Percentiles rank a stretch among this genome's conserved stretches.
phyloP scores from a whole-genome alignment of 441 rosid genomes.

The Viola pubescens region DNA sequence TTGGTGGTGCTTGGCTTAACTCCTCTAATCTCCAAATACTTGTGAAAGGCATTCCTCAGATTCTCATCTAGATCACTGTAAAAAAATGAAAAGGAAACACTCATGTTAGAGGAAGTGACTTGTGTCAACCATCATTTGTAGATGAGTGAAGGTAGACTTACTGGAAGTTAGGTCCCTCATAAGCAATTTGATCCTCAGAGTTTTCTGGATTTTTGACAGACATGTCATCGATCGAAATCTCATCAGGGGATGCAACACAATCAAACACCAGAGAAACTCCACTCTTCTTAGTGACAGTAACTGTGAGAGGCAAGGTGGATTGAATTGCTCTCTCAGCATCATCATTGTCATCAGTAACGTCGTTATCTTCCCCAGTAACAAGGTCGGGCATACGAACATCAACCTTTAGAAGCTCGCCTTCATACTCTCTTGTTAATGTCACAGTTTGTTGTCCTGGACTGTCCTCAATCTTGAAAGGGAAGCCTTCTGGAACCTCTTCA shows the following conservation, averaged over 20 bases:
- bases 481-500: constrained; percentile 49
- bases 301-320: constrained; percentile 55
- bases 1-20: constrained; percentile 64
- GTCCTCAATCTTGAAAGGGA: constrained; percentile 73
- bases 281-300: constrained; percentile 54
- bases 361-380: constrained; percentile 49
- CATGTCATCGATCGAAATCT: constrained; percentile 53
- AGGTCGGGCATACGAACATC: constrained; percentile 85
- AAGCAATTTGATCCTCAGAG: constrained; percentile 45
- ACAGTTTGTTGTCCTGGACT: constrained; percentile 49
- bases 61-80: constrained; percentile 72
- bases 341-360: constrained; percentile 27
- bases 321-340: constrained; percentile 38
- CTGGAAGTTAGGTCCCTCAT: constrained; percentile 83
- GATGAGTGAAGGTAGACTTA: constrained; percentile 29
- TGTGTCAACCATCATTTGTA: background rate
- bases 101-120: background rate
- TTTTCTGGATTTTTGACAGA: constrained; percentile 42
- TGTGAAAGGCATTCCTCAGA: constrained; percentile 64
- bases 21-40: constrained; percentile 69
- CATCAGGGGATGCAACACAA: constrained; percentile 66
- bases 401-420: constrained; percentile 60
- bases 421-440: constrained; percentile 48
- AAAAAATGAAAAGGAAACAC: background rate
- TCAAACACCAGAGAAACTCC: constrained; percentile 54